Conservation (phyloP, 2,329 filamentous ascomycete genomes). For the Magnaporthiopsis rhizophila region DNA sequence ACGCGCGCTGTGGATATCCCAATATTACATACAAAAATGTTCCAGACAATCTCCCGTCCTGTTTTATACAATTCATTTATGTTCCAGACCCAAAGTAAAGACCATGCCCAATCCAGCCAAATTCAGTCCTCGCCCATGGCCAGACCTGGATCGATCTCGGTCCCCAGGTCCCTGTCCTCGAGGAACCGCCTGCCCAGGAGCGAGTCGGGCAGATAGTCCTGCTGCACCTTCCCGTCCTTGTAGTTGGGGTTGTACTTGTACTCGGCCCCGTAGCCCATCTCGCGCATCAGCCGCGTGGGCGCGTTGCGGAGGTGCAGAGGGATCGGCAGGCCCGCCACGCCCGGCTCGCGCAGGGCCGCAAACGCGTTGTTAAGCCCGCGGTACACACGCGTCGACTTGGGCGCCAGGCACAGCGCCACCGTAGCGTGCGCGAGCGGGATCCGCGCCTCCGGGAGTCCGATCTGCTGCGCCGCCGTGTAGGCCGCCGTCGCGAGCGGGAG, state of each 20-base stretch:
- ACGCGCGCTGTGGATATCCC: neutral
- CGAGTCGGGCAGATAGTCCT: conserved; percentile 83
- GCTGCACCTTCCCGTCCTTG: conserved; percentile 67
- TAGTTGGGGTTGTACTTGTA: conserved; percentile 98
- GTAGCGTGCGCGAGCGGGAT: conserved; percentile 86
- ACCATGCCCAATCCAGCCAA: neutral
- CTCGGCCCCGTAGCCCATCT: conserved; percentile 79
- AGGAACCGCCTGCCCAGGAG: conserved; percentile 66
- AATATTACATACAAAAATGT: neutral
- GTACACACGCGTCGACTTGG: conserved; percentile 84
- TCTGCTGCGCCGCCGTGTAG: conserved; percentile 82
- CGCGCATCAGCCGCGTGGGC: conserved; percentile 86
- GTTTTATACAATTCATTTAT: neutral
- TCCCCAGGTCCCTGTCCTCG: conserved; percentile 72
- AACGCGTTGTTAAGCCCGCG: conserved; percentile 73
- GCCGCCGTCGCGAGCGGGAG: conserved; percentile 77
- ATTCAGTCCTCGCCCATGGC: conserved; percentile 21
- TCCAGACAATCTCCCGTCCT: neutral
- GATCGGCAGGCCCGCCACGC: conserved; percentile 71
- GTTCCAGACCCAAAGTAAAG: too few relatives aligned
- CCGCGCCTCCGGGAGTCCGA: conserved; percentile 89
- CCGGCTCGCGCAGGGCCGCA: conserved; percentile 72
- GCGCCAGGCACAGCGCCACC: conserved; percentile 70
- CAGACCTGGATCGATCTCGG: conserved; percentile 65
- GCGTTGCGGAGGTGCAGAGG: conserved; percentile 87